phyloP scores from a whole-genome alignment of 2,329 filamentous ascomycete genomes.

The Didymella glomerata region DNA sequence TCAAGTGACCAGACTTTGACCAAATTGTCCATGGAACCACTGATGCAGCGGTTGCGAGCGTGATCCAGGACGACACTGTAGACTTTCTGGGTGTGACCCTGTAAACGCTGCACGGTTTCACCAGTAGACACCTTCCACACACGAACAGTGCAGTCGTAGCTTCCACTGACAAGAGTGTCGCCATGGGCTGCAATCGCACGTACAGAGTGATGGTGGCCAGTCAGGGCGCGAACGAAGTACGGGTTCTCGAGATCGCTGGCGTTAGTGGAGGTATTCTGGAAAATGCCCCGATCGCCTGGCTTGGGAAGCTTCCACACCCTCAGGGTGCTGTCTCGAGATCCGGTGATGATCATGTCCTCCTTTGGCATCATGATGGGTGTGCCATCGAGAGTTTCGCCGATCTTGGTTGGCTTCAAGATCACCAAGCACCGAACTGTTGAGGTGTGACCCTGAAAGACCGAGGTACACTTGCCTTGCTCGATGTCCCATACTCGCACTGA shows the following conservation, averaged over 20 bases:
- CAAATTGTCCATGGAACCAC: slow-evolving; percentile 96
- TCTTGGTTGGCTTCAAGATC: slow-evolving; percentile 86
- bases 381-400: slow-evolving; percentile 75
- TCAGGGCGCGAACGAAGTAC: slow-evolving; percentile 88
- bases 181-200: slow-evolving; percentile 94
- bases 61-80: slow-evolving; percentile 97
- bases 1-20: slow-evolving; percentile 98
- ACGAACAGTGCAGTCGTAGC: slow-evolving; percentile 92
- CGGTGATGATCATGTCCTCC: slow-evolving; percentile 95
- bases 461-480: slow-evolving; percentile 87
- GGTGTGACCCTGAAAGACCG: slow-evolving; percentile 96
- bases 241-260: slow-evolving; percentile 82
- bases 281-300: slow-evolving; percentile 77
- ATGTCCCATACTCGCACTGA: slow-evolving; percentile 99
- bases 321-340: slow-evolving; percentile 91
- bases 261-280: slow-evolving; percentile 79
- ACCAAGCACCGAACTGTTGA: slow-evolving; percentile 96
- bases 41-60: slow-evolving; percentile 92
- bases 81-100: slow-evolving; percentile 90
- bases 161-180: slow-evolving; percentile 95
- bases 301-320: slow-evolving; percentile 94
- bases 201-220: slow-evolving; percentile 90
- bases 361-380: slow-evolving; percentile 87
- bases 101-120: slow-evolving; percentile 81
- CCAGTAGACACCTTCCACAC: slow-evolving; percentile 98